A percentile compares a stretch with the other conserved stretches of the same genome.
phyloP scores from a whole-genome alignment of 768 basidiomycete species.

The Rhodotorula kratochvilovae region DNA sequence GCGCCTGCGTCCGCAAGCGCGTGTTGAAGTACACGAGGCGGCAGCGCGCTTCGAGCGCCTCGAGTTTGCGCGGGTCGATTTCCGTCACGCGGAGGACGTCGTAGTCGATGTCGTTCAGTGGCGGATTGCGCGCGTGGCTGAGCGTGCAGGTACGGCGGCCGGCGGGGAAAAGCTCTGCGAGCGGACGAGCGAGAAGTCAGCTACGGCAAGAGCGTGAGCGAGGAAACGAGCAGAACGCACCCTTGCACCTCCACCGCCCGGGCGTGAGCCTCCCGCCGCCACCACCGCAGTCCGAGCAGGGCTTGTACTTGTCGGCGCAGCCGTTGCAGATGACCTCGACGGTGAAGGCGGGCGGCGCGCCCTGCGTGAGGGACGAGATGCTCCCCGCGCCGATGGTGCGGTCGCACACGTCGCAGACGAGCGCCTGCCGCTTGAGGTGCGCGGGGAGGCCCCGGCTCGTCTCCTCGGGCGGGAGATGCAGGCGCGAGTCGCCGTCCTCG shows the following conservation, averaged over 20 bases:
- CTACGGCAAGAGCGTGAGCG: too few relatives aligned
- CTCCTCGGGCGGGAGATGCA: constrained; percentile 11
- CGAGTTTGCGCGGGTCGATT: background rate
- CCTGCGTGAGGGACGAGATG: background rate
- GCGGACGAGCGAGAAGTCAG: background rate
- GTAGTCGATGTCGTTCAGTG: constrained; percentile 7
- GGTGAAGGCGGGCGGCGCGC: constrained; percentile 5
- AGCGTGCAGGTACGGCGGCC: constrained; percentile 10
- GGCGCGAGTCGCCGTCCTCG: background rate
- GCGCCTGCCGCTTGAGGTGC: background rate
- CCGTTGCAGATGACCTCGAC: constrained; percentile 16
- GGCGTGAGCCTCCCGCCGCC: constrained; percentile 6
- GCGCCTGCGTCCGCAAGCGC: constrained; percentile 1
- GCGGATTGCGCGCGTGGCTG: constrained; percentile 19
- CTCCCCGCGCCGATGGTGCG: constrained; percentile 13
- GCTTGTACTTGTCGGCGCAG: constrained; percentile 7
- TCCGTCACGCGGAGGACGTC: constrained; percentile 8
- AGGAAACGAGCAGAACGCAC: background rate
- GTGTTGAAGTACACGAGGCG: constrained; percentile 17
- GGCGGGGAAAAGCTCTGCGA: constrained; percentile 14
- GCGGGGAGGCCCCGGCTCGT: constrained; percentile 1
- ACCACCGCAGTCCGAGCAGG: constrained; percentile 15
- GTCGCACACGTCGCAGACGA: constrained; percentile 23
- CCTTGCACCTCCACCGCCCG: constrained; percentile 11
- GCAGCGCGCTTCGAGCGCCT: background rate